A percentile compares a stretch with the other conserved stretches of the same genome.
Evolutionary conservation across 331 rosid species (phyloP).

Genomic region (Acacia concinna): DNA sequence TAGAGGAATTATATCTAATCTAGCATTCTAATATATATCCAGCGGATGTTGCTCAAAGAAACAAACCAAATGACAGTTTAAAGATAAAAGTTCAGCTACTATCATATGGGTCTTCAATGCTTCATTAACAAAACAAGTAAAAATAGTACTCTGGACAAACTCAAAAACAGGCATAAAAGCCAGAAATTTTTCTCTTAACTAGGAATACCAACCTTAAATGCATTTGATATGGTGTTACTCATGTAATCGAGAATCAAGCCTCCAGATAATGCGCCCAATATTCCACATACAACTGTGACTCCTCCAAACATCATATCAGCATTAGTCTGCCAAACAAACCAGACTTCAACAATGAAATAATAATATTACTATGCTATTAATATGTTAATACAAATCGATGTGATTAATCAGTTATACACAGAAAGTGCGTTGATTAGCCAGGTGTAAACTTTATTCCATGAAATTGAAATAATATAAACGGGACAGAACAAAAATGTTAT

Average conservation of each 20-base stretch:
- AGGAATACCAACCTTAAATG: slow-evolving; percentile 71
- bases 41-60: background rate
- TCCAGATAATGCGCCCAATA: slow-evolving; percentile 74
- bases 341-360: background rate
- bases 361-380: too few species aligned
- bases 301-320: slow-evolving; percentile 91
- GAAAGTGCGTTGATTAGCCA: slow-evolving; percentile 7
- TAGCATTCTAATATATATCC: background rate
- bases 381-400: too few species aligned
- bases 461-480: background rate
- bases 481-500: background rate
- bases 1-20: background rate
- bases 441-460: slow-evolving; percentile 1
- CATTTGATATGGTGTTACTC: slow-evolving; percentile 67
- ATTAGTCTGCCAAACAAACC: slow-evolving; percentile 51
- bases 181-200: background rate
- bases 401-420: background rate
- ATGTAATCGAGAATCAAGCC: slow-evolving; percentile 67
- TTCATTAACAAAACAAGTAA: background rate
- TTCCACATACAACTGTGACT: slow-evolving; percentile 70
- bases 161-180: slow-evolving; percentile 19
- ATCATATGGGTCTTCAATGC: background rate
- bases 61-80: background rate
- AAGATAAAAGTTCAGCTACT: background rate
- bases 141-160: background rate